Percentiles rank a stretch among this genome's conserved stretches.
These are phyloP conservation scores for Austroboletus eburneus DNA, from an alignment of 768 basidiomycete species.

Conservation along the genomic window DNA sequence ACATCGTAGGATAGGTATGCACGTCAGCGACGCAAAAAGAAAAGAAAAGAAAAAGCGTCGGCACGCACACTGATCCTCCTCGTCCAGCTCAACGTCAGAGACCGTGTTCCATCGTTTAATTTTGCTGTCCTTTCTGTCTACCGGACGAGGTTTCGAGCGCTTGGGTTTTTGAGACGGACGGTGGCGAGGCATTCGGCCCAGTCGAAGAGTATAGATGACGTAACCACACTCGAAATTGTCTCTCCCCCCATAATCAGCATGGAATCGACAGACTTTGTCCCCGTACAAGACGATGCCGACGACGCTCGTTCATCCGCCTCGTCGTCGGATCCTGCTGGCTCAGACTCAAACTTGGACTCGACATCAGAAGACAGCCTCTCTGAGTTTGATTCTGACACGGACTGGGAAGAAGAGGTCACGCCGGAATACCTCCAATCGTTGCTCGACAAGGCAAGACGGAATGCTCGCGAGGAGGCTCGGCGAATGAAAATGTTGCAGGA, in stretches of 20 bases:
- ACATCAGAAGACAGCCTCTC: constrained; percentile 32
- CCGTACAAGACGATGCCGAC: constrained; percentile 1
- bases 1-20: no score
- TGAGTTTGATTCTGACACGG: constrained; percentile 32
- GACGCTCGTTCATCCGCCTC: neutral
- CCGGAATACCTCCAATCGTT: constrained; percentile 60
- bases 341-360: constrained; percentile 26
- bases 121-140: constrained; percentile 48
- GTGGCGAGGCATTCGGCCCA: constrained; percentile 46
- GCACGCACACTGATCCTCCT: constrained; percentile 72
- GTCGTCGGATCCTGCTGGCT: constrained; percentile 5
- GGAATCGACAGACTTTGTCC: constrained; percentile 2
- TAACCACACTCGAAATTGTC: constrained; percentile 2
- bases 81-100: constrained; percentile 70
- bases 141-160: constrained; percentile 39
- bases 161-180: constrained; percentile 34
- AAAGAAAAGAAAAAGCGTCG: neutral
- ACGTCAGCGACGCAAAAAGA: neutral
- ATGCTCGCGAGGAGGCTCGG: constrained; percentile 35
- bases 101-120: constrained; percentile 64
- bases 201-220: constrained; percentile 12
- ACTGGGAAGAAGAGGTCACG: constrained; percentile 44
- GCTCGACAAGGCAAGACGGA: constrained; percentile 56
- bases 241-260: neutral
- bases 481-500: constrained; percentile 22